These are phyloP conservation scores for Effrenium voratum DNA, from an alignment of 73 alveolate species.

Conservation along the genomic window DNA sequence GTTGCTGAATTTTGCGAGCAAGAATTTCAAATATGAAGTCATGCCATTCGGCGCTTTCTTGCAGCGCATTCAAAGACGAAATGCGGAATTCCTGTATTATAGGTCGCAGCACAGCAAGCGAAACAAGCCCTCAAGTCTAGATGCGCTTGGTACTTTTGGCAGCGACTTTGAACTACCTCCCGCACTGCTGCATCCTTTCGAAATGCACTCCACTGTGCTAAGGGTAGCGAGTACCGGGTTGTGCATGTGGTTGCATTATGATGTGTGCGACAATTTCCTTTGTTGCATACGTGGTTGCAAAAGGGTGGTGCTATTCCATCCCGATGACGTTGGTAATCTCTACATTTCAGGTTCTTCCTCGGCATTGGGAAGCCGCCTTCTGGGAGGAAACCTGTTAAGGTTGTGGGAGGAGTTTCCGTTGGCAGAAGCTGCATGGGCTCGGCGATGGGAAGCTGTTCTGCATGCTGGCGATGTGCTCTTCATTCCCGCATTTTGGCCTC, in stretches of 20 bases:
- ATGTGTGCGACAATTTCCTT: slow-evolving; percentile 53
- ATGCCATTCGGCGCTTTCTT: neutral
- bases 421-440: slow-evolving; percentile 43
- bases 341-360: slow-evolving; percentile 56
- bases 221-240: slow-evolving; percentile 59
- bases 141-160: slow-evolving; percentile 7
- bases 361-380: slow-evolving; percentile 49
- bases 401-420: slow-evolving; percentile 67
- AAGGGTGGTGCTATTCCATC: slow-evolving; percentile 44
- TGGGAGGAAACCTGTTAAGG: neutral
- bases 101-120: slow-evolving; percentile 32
- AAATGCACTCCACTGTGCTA: slow-evolving; percentile 33
- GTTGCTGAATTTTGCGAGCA: slow-evolving; percentile 23
- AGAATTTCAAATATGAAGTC: slow-evolving; percentile 9
- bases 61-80: neutral
- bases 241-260: slow-evolving; percentile 79
- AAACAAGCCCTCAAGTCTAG: slow-evolving; percentile 34
- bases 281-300: slow-evolving; percentile 71
- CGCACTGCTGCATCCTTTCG: neutral
- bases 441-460: slow-evolving; percentile 21
- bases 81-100: slow-evolving; percentile 4
- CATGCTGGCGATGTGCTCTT: slow-evolving; percentile 59
- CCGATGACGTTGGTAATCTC: slow-evolving; percentile 42
- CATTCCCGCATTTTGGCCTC: slow-evolving; percentile 61
- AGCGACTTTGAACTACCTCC: slow-evolving; percentile 17